Base-by-base conservation (phyloP, 2,329 filamentous ascomycete genomes). In the Plenodomus lindquistii region DNA sequence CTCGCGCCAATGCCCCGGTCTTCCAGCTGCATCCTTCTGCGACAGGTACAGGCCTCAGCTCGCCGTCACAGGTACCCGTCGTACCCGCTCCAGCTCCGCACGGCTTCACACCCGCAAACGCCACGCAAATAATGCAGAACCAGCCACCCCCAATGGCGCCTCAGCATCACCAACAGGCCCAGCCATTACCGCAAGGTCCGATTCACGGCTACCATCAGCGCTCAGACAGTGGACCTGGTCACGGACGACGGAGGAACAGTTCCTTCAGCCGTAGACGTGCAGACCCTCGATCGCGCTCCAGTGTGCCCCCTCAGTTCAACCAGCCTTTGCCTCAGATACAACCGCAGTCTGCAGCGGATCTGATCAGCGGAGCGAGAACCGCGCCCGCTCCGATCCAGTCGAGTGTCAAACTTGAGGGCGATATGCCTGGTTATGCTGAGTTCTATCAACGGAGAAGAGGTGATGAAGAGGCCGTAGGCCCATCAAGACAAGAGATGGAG, bases 1-100 rank as follows among this genome's bases (percentile, higher is more conserved):
- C 88, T 52, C 87, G 93, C 49, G 93, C 93, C 36, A 94, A 94
- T 37, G 91, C 94, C 31, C 86, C 89, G 7, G 91, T 93, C 1
- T 97, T 97, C 73, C 80, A 86, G 64, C 77, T 78, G 27, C 65
- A 71, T 48, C 65, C 67, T 24, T 71, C 69, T 42, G 69, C 69
- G 42, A 72, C 67, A 15, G 56, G 54, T 35, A 68, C 61, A 42
- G 64, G 63, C 35, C 60, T 62, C 35, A 59, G 59, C 49, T 70
- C 68, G 15, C 67, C 67, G 37, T 68, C 64, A 22, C 56, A 65
- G 37, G 52, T 54, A 31, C 57, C 62, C 41, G 57, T 52, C 22
- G 47, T 57, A 31, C 67, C 63, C n/a, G 61, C 60, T 11, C 55
- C 59, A 5, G 52, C 51, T 20, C 52, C 62, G 36, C 69, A 69